A percentile compares a stretch with the other conserved stretches of the same genome.
Evolutionary conservation across 164 flowering plant genomes (phyloP).

Genomic region (Umbilicus rupestris): DNA sequence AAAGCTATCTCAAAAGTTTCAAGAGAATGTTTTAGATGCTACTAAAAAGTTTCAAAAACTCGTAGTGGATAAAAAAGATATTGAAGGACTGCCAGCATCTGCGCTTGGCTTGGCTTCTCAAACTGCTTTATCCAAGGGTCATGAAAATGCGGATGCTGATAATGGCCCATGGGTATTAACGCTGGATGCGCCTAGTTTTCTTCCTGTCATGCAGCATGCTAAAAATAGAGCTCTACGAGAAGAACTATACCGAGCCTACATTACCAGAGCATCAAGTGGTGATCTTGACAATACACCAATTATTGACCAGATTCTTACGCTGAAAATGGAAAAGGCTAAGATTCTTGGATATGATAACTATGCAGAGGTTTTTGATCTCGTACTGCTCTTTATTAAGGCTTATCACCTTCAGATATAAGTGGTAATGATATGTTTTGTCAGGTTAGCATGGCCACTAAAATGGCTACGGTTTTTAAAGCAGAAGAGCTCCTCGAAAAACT

Average conservation of each 20-base stretch:
- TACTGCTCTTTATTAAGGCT: not conserved
- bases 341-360: constrained; percentile 79
- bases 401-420: constrained; percentile 71
- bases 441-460: constrained; percentile 98
- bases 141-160: constrained; percentile 87
- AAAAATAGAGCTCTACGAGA: constrained; percentile 69
- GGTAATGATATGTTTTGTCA: constrained; percentile 19
- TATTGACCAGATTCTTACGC: constrained; percentile 76
- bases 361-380: constrained; percentile 69
- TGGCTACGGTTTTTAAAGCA: constrained; percentile 90
- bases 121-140: constrained; percentile 88
- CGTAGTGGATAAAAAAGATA: constrained; percentile 69
- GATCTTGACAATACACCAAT: constrained; percentile 79
- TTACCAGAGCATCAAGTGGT: constrained; percentile 79
- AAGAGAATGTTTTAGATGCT: constrained; percentile 84
- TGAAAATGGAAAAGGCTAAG: constrained; percentile 87
- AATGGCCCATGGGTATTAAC: constrained; percentile 95
- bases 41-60: constrained; percentile 90
- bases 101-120: constrained; percentile 88
- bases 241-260: constrained; percentile 81
- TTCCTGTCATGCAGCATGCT: constrained; percentile 92
- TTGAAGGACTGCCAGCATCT: constrained; percentile 89
- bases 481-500: constrained; percentile 83
- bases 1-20: constrained; percentile 69
- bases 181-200: constrained; percentile 83